Evolutionary conservation across 169 alveolate genomes (phyloP).

Genomic region (Eimeria nieschulzi): DNA sequence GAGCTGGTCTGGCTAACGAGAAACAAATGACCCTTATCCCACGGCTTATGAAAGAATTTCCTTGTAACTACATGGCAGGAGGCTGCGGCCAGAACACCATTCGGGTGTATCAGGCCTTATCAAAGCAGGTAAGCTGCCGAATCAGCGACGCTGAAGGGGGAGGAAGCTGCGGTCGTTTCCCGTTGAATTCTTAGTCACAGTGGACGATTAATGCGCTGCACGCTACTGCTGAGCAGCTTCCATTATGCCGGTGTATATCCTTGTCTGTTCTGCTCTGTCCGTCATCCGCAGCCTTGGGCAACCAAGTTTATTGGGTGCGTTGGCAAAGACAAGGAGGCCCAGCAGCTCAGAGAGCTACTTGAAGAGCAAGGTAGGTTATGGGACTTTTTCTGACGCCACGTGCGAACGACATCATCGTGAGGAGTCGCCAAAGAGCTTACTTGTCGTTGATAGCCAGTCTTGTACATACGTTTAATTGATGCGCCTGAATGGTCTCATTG

Average conservation of each 20-base stretch:
- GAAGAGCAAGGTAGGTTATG: conserved; percentile 40
- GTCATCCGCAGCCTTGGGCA: conserved; percentile 27
- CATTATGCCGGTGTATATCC: background rate
- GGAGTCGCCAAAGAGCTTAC: too few relatives aligned
- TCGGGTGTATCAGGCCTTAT: conserved; percentile 85
- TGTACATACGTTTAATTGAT: too few relatives aligned
- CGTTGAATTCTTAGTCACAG: background rate
- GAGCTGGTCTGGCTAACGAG: conserved; percentile 83
- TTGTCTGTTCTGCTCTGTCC: background rate
- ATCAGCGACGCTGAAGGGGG: background rate
- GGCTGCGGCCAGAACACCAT: conserved; percentile 88
- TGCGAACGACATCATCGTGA: too few relatives aligned
- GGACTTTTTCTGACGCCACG: too few relatives aligned
- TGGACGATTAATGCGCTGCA: background rate
- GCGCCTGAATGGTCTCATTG: background rate
- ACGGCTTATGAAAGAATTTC: conserved; percentile 54
- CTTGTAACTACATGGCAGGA: conserved; percentile 82
- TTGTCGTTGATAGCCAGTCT: too few relatives aligned
- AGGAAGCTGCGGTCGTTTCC: background rate
- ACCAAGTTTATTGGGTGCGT: conserved; percentile 81
- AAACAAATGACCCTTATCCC: conserved; percentile 83
- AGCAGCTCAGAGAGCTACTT: conserved; percentile 74
- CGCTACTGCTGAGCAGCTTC: background rate
- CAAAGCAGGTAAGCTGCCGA: conserved; percentile 61
- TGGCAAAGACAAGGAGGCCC: conserved; percentile 81